A percentile compares a stretch with the other conserved stretches of the same genome.
phyloP scores from a whole-genome alignment of 108 stramenopile genomes.

The Craspedostauros australis region DNA sequence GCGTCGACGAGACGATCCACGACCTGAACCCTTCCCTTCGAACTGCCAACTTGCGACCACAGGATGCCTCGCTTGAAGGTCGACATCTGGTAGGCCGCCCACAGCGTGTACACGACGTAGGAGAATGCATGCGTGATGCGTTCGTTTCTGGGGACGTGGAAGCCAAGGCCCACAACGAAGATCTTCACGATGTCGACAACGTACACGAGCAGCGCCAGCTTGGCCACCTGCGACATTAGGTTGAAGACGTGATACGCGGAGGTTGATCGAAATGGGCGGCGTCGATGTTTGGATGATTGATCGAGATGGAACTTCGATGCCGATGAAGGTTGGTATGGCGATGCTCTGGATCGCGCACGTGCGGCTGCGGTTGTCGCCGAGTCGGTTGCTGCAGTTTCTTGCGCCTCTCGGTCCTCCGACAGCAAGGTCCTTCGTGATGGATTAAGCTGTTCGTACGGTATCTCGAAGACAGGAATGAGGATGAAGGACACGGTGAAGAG shows the following conservation, averaged over 20 bases:
- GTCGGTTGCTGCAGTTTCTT: too few species aligned
- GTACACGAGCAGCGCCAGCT: constrained; percentile 28
- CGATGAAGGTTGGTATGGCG: too few species aligned
- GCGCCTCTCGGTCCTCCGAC: too few species aligned
- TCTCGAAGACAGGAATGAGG: constrained; percentile 4
- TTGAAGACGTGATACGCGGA: constrained; percentile 4
- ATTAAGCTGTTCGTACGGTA: constrained; percentile 7
- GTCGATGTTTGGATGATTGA: constrained; percentile 1
- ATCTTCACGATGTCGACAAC: constrained; percentile 28
- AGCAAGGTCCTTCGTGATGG: too few species aligned
- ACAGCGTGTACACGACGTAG: constrained; percentile 30
- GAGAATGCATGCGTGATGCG: constrained; percentile 28
- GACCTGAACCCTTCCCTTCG: constrained; percentile 34
- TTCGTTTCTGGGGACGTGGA: constrained; percentile 4
- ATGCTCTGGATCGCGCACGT: too few species aligned
- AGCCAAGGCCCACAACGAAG: constrained; percentile 18
- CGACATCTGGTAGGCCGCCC: constrained; percentile 4
- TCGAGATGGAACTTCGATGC: too few species aligned
- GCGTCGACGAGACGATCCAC: constrained; percentile 52
- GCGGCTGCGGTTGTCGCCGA: too few species aligned
- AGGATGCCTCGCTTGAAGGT: constrained; percentile 6
- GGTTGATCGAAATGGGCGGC: not conserved
- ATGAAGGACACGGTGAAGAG: not conserved
- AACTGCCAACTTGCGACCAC: not conserved
- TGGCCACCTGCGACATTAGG: constrained; percentile 11